These are phyloP conservation scores for Boletus semigastroideus DNA, from an alignment of 1,284 basidiomycete genomes.

Conservation along the genomic window DNA sequence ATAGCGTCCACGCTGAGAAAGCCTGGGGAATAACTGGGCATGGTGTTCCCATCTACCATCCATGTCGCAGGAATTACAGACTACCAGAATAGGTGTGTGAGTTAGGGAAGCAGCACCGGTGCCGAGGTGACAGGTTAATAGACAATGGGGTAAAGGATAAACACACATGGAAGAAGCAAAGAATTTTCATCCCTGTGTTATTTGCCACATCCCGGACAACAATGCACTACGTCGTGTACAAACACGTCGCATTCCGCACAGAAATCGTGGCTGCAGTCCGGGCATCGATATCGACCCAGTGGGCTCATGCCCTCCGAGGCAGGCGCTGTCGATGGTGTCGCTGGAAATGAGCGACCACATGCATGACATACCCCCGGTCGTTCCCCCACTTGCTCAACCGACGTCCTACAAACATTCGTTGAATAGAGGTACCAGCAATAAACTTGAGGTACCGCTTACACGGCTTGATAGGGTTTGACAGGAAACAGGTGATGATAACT, in stretches of 20 bases:
- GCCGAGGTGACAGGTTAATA: no score
- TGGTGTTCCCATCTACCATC: no score
- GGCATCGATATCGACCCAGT: slow-evolving; percentile 77
- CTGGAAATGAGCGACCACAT: slow-evolving; percentile 66
- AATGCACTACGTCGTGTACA: slow-evolving; percentile 72
- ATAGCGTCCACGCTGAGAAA: no score
- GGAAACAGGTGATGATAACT: slow-evolving; percentile 96
- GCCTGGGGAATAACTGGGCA: no score
- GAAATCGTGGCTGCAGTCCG: slow-evolving; percentile 52
- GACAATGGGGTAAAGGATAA: slow-evolving; percentile 24
- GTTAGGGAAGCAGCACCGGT: no score
- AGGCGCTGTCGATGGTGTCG: slow-evolving; percentile 34
- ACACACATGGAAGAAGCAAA: slow-evolving; percentile 6
- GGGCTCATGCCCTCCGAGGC: slow-evolving; percentile 69
- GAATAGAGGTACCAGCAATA: slow-evolving; percentile 2
- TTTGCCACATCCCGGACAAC: slow-evolving; percentile 61
- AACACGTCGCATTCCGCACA: slow-evolving; percentile 78
- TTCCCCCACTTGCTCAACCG: slow-evolving; percentile 38
- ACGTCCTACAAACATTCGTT: slow-evolving; percentile 34
- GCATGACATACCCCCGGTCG: slow-evolving; percentile 58
- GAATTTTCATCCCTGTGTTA: slow-evolving; percentile 16
- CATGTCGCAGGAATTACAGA: no score
- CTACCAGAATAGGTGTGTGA: no score
- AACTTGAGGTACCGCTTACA: slow-evolving; percentile 55
- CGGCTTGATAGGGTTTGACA: slow-evolving; percentile 74